Base-by-base conservation (phyloP, 2,329 filamentous ascomycete species). In the Calycina marina region DNA sequence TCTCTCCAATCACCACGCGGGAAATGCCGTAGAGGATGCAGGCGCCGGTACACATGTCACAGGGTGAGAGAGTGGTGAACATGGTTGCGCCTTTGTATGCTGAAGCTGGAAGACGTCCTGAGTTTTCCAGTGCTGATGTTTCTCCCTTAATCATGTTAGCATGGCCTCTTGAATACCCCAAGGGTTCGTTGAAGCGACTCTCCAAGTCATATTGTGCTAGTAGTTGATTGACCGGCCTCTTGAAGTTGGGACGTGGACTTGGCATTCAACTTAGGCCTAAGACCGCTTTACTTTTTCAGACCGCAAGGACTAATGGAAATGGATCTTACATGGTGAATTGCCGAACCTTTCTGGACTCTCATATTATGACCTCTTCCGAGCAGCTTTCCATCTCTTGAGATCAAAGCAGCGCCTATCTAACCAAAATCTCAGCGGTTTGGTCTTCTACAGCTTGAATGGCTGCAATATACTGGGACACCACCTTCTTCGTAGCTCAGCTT, bases 1-100 rank as follows among this genome's bases (percentile, higher is more conserved):
- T 84, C 59, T 86, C 80, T 29, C 77, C 80, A 44, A 86, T 70
- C 17, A 86, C 78, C 3, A 85, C 77, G 14, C 79, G 67, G 28
- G 67, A 63, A 36, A 86, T 67, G 47, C 77, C 77, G 61, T 84
- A 86, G 38, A 85, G 63, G 38, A 86, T 59, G 47, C 78, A 84
- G 3, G 79, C 4, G 20, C 27, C 26, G 18, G n/a, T 4, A 22
- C n/a, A 30, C 16, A 25, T 36, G 24, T 20, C 28, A 34, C 12
- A 22, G 22, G 22, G 6, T 34, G 31, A 18, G 31, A 40, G 14
- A 1, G 79, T 84, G 3, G 80, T 86, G 56, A 81, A 86, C 77
- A 86, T 84, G n/a, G 78, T 85, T 20, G 75, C 69, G 17, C 73
- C 74, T 42, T 65, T 65, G 54, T 84, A 85, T 4, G 67, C 66